Evolutionary conservation across 257 asterid genomes (phyloP).

Genomic region (Avicennia marina): DNA sequence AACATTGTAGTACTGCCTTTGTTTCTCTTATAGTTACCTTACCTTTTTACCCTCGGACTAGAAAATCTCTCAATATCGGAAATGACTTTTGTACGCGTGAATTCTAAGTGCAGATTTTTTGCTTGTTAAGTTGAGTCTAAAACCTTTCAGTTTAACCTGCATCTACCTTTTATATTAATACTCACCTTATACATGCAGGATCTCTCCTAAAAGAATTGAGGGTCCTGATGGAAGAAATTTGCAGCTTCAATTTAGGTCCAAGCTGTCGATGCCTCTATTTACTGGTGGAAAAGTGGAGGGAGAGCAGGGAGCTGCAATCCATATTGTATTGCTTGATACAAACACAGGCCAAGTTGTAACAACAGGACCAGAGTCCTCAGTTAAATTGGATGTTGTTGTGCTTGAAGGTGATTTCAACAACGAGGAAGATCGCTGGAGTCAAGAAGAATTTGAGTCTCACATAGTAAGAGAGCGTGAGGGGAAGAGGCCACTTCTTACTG

Average conservation of each 20-base stretch:
- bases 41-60: background rate
- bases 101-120: too few species aligned
- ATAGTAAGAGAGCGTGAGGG: conserved; percentile 90
- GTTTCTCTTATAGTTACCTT: background rate
- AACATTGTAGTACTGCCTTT: conserved; percentile 10
- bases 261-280: conserved; percentile 78
- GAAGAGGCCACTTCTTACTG: conserved; percentile 84
- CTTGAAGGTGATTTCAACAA: conserved; percentile 90
- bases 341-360: conserved; percentile 60
- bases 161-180: conserved; percentile 10
- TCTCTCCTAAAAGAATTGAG: conserved; percentile 85
- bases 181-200: conserved; percentile 43
- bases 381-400: conserved; percentile 66
- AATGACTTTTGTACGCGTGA: background rate
- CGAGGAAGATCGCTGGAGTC: conserved; percentile 83
- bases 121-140: background rate
- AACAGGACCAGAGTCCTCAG: conserved; percentile 73
- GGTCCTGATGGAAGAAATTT: conserved; percentile 76
- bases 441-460: conserved; percentile 80
- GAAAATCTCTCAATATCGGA: too few species aligned
- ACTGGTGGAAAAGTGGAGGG: conserved; percentile 95
- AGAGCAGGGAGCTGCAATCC: conserved; percentile 77
- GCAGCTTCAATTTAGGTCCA: conserved; percentile 82
- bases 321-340: conserved; percentile 60
- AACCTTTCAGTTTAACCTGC: background rate